phyloP scores from a whole-genome alignment of 2,329 filamentous ascomycete genomes.

The Fusarium fujikuroi region DNA sequence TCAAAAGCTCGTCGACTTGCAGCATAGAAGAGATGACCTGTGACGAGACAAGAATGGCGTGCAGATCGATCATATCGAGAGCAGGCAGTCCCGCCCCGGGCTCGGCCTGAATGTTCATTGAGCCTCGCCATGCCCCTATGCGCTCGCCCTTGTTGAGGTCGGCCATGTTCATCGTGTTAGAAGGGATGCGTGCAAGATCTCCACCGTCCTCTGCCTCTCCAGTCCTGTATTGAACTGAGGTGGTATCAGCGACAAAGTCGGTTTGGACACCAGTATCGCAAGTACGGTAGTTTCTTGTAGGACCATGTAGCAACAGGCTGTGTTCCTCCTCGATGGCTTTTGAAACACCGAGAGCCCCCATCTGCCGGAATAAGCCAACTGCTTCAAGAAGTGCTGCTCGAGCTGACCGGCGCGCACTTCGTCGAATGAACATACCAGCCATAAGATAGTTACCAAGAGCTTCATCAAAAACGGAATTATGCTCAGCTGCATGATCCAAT shows the following conservation, averaged over 20 bases:
- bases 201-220: conserved; percentile 58
- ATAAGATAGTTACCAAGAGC: conserved; percentile 79
- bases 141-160: conserved; percentile 65
- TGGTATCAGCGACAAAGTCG: conserved; percentile 70
- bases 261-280: conserved; percentile 76
- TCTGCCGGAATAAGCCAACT: conserved; percentile 73
- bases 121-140: conserved; percentile 71
- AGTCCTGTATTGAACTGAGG: conserved; percentile 62
- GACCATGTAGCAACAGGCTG: conserved; percentile 72
- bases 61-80: conserved; percentile 84
- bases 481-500: conserved; percentile 75
- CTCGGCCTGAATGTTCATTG: conserved; percentile 65
- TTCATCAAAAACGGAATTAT: conserved; percentile 76
- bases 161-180: conserved; percentile 54
- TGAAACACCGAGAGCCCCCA: conserved; percentile 76
- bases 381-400: conserved; percentile 75
- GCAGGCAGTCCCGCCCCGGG: conserved; percentile 73
- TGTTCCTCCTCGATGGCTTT: conserved; percentile 75
- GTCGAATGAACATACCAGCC: conserved; percentile 75
- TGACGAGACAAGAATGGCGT: conserved; percentile 80
- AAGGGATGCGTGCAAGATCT: conserved; percentile 54
- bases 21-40: conserved; percentile 84
- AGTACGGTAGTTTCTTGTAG: conserved; percentile 66
- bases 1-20: conserved; percentile 78
- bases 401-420: conserved; percentile 73